phyloP scores from a whole-genome alignment of 169 alveolate species.

The Eimeria brunetti region DNA sequence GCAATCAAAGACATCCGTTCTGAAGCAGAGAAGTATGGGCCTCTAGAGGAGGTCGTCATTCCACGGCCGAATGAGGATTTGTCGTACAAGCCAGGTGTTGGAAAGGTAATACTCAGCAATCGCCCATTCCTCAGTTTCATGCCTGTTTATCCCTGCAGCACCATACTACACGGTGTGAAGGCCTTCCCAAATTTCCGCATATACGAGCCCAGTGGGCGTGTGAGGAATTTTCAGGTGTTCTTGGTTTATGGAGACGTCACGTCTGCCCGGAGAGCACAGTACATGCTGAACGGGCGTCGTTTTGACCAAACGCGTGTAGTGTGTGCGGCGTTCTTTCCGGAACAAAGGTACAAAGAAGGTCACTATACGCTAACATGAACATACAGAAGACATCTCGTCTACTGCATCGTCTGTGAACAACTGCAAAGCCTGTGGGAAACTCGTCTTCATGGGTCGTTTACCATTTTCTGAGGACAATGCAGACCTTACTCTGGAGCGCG shows the following conservation, averaged over 20 bases:
- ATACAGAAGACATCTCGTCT: not conserved
- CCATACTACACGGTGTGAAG: not conserved
- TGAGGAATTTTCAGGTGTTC: slow-evolving; percentile 85
- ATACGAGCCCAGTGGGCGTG: not conserved
- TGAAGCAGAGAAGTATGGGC: slow-evolving; percentile 92
- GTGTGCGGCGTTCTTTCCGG: slow-evolving; percentile 94
- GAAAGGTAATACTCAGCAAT: slow-evolving; percentile 73
- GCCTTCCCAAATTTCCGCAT: not conserved
- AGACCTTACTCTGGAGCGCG: not conserved
- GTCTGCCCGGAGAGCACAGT: slow-evolving; percentile 92
- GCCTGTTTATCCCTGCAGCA: not conserved
- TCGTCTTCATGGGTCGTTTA: not conserved
- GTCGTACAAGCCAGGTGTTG: slow-evolving; percentile 87
- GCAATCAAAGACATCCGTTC: slow-evolving; percentile 86
- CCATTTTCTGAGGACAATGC: not conserved
- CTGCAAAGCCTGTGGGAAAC: slow-evolving; percentile 2
- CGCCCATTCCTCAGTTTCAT: not conserved
- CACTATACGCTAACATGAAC: slow-evolving; percentile 88
- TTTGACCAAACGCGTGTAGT: slow-evolving; percentile 91
- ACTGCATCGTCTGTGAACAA: not conserved
- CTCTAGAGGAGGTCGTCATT: slow-evolving; percentile 90
- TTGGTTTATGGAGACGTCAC: slow-evolving; percentile 87
- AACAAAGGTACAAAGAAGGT: slow-evolving; percentile 87
- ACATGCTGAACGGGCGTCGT: slow-evolving; percentile 91
- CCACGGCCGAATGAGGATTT: slow-evolving; percentile 90